Conservation (phyloP, 345 rosid species). For the Hypericum perforatum region DNA sequence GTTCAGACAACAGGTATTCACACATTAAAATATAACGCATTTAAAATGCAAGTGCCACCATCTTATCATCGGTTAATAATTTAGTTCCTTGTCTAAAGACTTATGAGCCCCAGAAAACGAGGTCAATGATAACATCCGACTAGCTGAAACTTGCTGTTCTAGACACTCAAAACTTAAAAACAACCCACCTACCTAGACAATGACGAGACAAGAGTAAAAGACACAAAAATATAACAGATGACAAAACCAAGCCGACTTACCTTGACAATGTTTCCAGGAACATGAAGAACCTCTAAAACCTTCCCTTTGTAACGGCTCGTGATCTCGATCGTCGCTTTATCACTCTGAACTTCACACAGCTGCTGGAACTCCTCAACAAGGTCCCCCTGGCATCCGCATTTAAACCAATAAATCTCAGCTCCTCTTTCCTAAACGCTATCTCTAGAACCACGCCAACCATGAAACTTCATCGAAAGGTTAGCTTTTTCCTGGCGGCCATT, state of each 20-base stretch:
- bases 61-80: too few relatives aligned
- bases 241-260: constrained; percentile 23
- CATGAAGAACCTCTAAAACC: constrained; percentile 41
- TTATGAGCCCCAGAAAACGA: too few relatives aligned
- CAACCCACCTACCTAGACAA: not conserved
- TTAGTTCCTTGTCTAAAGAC: too few relatives aligned
- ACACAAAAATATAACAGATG: not conserved
- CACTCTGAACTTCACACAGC: constrained; percentile 96
- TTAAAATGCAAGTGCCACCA: too few relatives aligned
- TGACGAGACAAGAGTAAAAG: not conserved
- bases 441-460: constrained; percentile 2
- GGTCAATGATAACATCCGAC: too few relatives aligned
- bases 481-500: too few relatives aligned
- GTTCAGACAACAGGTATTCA: not conserved
- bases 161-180: not conserved
- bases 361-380: constrained; percentile 81
- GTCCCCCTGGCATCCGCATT: constrained; percentile 45
- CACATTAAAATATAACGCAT: too few relatives aligned
- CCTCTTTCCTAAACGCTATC: too few relatives aligned
- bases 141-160: too few relatives aligned
- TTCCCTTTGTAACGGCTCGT: constrained; percentile 92
- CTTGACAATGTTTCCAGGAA: constrained; percentile 84
- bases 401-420: too few relatives aligned
- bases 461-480: too few relatives aligned
- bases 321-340: constrained; percentile 90